phyloP scores from a whole-genome alignment of 306 rosid species.

The Nissolia schottii region DNA sequence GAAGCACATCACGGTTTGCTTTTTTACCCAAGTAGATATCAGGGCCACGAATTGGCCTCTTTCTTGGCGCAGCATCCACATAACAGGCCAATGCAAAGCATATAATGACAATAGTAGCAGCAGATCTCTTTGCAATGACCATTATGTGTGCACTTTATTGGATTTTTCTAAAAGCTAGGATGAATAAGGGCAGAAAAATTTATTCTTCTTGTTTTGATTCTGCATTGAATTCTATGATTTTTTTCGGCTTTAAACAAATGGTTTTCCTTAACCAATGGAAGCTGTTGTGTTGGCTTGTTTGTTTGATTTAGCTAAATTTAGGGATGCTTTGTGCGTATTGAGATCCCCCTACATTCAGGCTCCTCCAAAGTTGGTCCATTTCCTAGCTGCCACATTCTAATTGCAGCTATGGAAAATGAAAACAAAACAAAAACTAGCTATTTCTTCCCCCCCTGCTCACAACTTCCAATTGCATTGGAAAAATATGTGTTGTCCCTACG shows the following conservation, averaged over 20 bases:
- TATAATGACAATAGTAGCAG: constrained; percentile 12
- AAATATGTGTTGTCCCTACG: too few relatives aligned
- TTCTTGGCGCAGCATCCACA: not conserved
- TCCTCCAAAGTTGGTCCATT: not conserved
- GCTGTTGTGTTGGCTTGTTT: not conserved
- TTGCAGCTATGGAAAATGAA: too few relatives aligned
- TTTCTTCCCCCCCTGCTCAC: too few relatives aligned
- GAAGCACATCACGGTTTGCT: constrained; percentile 13
- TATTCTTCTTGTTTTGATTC: constrained; percentile 7
- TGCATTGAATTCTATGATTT: constrained; percentile 23
- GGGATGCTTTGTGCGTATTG: not conserved
- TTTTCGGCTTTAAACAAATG: constrained; percentile 10
- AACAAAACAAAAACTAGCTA: too few relatives aligned
- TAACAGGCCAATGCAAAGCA: constrained; percentile 22
- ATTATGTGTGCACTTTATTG: constrained; percentile 24
- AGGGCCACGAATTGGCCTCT: not conserved
- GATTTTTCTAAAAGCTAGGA: not conserved
- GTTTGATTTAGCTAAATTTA: constrained; percentile 21
- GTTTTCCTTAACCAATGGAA: constrained; percentile 24
- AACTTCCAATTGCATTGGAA: too few relatives aligned
- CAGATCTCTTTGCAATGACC: constrained; percentile 37
- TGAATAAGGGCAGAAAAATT: constrained; percentile 11
- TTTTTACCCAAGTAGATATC: constrained; percentile 9
- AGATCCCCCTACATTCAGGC: not conserved
- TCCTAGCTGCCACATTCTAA: too few relatives aligned